Conservation (phyloP, 805 yeast species). For the Wickerhamiella lipophila region DNA sequence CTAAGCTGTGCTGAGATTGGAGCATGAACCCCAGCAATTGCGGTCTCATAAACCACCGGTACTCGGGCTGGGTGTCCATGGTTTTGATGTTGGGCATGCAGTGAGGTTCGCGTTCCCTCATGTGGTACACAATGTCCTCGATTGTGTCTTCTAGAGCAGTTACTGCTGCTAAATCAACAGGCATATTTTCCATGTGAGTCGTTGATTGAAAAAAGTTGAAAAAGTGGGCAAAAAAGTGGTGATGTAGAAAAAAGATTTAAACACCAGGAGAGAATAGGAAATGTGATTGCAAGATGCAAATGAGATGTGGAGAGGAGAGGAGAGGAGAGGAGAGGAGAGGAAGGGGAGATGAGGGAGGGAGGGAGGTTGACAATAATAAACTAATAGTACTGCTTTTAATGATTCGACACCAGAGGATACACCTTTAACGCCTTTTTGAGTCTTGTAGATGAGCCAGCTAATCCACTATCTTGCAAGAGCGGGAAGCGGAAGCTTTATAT, state of each 20-base stretch:
- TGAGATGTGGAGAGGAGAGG: too few relatives aligned
- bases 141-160: constrained; percentile 19
- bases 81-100: constrained; percentile 43
- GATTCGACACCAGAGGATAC: too few relatives aligned
- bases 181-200: background rate
- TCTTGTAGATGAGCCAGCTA: background rate
- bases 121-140: constrained; percentile 15
- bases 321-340: too few relatives aligned
- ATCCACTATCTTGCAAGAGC: background rate
- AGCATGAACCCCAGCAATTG: constrained; percentile 68
- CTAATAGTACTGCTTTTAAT: too few relatives aligned
- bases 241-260: background rate
- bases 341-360: too few relatives aligned
- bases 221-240: background rate
- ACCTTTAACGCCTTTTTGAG: too few relatives aligned
- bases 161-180: constrained; percentile 18
- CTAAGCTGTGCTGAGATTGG: constrained; percentile 48
- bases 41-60: constrained; percentile 59
- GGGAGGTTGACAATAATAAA: too few relatives aligned
- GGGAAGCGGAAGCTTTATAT: constrained; percentile 1
- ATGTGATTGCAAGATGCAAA: background rate
- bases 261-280: background rate
- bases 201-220: background rate
- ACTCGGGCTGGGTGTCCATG: constrained; percentile 80
- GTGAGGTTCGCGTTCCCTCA: constrained; percentile 13